Conservation (phyloP, 192 early-diverging fungal species). For the Coemansia erecta region DNA sequence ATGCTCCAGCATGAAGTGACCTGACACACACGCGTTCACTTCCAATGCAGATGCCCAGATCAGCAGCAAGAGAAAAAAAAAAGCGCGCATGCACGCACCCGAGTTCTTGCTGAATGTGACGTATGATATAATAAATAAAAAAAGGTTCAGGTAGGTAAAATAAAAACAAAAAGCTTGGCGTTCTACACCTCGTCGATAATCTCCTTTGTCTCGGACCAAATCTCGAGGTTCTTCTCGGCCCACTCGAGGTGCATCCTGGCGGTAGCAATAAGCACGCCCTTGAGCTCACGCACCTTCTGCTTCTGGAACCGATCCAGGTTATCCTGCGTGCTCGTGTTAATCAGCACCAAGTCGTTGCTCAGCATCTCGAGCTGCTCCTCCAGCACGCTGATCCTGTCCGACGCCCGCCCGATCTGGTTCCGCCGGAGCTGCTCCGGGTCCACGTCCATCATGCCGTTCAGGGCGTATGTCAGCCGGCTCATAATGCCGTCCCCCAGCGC, state of each 20-base stretch:
- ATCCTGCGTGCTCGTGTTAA: conserved; percentile 78
- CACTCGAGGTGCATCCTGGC: conserved; percentile 70
- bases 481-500: conserved; percentile 50
- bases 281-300: conserved; percentile 85
- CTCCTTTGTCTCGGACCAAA: conserved; percentile 54
- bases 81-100: too few relatives aligned
- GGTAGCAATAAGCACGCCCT: conserved; percentile 74
- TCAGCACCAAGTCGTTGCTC: conserved; percentile 67
- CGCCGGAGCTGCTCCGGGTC: conserved; percentile 88
- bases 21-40: too few relatives aligned
- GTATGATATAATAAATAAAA: too few relatives aligned
- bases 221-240: conserved; percentile 62
- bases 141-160: too few relatives aligned
- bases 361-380: conserved; percentile 77
- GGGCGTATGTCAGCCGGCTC: conserved; percentile 56
- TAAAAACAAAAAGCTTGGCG: too few relatives aligned
- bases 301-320: conserved; percentile 94
- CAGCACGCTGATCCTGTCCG: conserved; percentile 75
- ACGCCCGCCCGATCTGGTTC: conserved; percentile 82
- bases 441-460: conserved; percentile 94
- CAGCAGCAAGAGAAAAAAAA: too few relatives aligned
- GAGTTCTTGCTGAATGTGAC: too few relatives aligned
- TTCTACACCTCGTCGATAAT: conserved; percentile 41
- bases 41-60: too few relatives aligned
- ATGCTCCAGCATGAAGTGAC: too few relatives aligned